Conservation (phyloP, 2,329 filamentous ascomycete species). For the Fusarium coffeatum region DNA sequence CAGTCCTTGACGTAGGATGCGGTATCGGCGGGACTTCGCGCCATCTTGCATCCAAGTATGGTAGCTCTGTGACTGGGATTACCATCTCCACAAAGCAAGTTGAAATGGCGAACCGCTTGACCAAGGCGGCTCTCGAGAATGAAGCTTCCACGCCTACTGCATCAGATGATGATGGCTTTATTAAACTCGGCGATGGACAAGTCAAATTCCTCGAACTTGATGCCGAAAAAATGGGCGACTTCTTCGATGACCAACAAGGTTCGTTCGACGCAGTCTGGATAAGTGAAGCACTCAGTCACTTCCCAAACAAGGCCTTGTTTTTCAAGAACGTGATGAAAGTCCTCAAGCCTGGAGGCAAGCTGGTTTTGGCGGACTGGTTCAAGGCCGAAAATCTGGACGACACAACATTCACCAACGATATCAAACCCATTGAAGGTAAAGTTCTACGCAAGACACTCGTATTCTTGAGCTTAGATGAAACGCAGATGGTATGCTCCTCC, state of each 20-base stretch:
- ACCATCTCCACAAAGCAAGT: slow-evolving; percentile 71
- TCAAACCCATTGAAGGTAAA: slow-evolving; percentile 68
- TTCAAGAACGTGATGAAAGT: slow-evolving; percentile 64
- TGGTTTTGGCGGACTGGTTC: slow-evolving; percentile 72
- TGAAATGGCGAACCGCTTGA: slow-evolving; percentile 66
- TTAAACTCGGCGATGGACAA: slow-evolving; percentile 56
- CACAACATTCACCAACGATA: slow-evolving; percentile 61
- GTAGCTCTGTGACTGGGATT: slow-evolving; percentile 67
- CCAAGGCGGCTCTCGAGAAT: slow-evolving; percentile 46
- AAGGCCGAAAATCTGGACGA: slow-evolving; percentile 61
- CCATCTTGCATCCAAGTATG: slow-evolving; percentile 63
- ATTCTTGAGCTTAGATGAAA: not conserved
- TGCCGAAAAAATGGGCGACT: slow-evolving; percentile 68
- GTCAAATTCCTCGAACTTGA: slow-evolving; percentile 69
- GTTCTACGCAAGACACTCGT: not conserved
- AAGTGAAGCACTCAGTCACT: slow-evolving; percentile 70
- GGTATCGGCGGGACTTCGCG: slow-evolving; percentile 70
- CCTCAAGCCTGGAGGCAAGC: slow-evolving; percentile 61
- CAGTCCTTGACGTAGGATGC: slow-evolving; percentile 69
- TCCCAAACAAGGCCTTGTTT: slow-evolving; percentile 69
- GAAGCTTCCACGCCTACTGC: slow-evolving; percentile 29
- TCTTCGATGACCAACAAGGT: slow-evolving; percentile 55
- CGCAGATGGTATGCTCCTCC: slow-evolving; percentile 69
- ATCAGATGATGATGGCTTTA: slow-evolving; percentile 50
- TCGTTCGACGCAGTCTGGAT: slow-evolving; percentile 71